phyloP scores from a whole-genome alignment of 352 stramenopile genomes.

The Globisporangium apiculatum region DNA sequence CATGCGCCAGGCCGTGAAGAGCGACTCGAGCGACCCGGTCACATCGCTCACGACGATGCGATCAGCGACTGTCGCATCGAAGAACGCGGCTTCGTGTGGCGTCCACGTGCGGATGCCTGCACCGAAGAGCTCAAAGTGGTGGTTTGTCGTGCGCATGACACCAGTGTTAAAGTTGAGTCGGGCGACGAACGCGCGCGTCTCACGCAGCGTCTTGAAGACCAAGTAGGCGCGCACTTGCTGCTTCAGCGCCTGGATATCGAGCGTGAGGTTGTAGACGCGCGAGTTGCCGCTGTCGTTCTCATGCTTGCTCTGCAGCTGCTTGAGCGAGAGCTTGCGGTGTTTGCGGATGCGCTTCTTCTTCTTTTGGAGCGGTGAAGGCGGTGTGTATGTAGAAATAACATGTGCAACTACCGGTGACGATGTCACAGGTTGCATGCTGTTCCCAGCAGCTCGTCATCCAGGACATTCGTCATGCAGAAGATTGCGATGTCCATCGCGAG shows the following conservation, averaged over 20 bases:
- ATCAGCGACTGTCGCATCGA: slow-evolving; percentile 5
- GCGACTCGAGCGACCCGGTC: slow-evolving; percentile 12
- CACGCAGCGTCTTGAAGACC: slow-evolving; percentile 4
- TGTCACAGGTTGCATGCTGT: no score
- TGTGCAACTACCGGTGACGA: no score
- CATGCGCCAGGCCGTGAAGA: slow-evolving; percentile 10
- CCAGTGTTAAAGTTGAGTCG: slow-evolving; percentile 8
- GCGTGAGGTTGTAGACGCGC: slow-evolving; percentile 20
- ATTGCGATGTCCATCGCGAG: no score
- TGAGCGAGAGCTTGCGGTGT: slow-evolving; percentile 3
- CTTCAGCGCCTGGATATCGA: slow-evolving; percentile 26
- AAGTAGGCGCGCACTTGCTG: slow-evolving; percentile 21
- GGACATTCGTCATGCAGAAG: no score
- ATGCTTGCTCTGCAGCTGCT: slow-evolving; percentile 5
- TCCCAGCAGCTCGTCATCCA: no score
- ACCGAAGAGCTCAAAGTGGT: slow-evolving; percentile 15
- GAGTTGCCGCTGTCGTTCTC: slow-evolving; percentile 3
- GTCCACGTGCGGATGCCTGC: slow-evolving; percentile 3
- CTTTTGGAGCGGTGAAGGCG: not conserved
- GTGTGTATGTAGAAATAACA: no score
- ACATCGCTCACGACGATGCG: slow-evolving; percentile 1
- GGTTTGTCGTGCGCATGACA: slow-evolving; percentile 3
- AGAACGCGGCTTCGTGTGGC: slow-evolving; percentile 1
- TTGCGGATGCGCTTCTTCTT: slow-evolving; percentile 4
- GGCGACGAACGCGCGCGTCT: slow-evolving; percentile 10